Conservation (phyloP, 2,329 filamentous ascomycete species). For the Metarhizium anisopliae region DNA sequence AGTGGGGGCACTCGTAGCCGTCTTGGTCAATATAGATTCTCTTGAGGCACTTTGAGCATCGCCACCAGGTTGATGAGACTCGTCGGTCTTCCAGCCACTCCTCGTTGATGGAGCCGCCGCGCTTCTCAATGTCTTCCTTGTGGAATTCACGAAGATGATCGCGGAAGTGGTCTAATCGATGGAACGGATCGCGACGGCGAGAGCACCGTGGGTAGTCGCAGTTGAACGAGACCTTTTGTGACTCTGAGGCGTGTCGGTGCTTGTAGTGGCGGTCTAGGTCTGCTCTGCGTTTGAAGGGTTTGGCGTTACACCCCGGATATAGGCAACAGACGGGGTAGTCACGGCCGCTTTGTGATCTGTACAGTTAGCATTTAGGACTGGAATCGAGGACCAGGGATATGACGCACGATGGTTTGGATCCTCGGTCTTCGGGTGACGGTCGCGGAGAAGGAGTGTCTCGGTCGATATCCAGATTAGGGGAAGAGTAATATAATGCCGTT, state of each 20-base stretch:
- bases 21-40: slow-evolving; percentile 31
- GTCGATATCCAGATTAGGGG: slow-evolving; percentile 10
- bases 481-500: slow-evolving; percentile 8
- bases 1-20: slow-evolving; percentile 37
- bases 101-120: slow-evolving; percentile 26
- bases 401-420: slow-evolving; percentile 4
- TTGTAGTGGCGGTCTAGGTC: slow-evolving; percentile 46
- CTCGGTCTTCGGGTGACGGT: slow-evolving; percentile 7
- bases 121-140: slow-evolving; percentile 43
- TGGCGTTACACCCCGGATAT: slow-evolving; percentile 30
- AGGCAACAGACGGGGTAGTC: slow-evolving; percentile 31
- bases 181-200: slow-evolving; percentile 37
- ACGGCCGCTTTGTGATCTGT: slow-evolving; percentile 12
- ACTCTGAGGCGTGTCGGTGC: slow-evolving; percentile 35
- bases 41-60: slow-evolving; percentile 43
- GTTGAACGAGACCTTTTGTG: slow-evolving; percentile 31
- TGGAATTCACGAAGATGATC: slow-evolving; percentile 49
- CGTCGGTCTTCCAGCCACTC: slow-evolving; percentile 31
- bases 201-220: slow-evolving; percentile 45
- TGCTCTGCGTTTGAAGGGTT: slow-evolving; percentile 41
- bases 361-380: background rate
- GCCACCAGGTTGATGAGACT: slow-evolving; percentile 38
- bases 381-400: background rate
- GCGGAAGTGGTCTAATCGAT: slow-evolving; percentile 46
- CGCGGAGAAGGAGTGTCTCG: slow-evolving; percentile 9